Evolutionary conservation across 495 filamentous ascomycete genomes (phyloP).

Genomic region (Hypomontagnella submonticulosa): DNA sequence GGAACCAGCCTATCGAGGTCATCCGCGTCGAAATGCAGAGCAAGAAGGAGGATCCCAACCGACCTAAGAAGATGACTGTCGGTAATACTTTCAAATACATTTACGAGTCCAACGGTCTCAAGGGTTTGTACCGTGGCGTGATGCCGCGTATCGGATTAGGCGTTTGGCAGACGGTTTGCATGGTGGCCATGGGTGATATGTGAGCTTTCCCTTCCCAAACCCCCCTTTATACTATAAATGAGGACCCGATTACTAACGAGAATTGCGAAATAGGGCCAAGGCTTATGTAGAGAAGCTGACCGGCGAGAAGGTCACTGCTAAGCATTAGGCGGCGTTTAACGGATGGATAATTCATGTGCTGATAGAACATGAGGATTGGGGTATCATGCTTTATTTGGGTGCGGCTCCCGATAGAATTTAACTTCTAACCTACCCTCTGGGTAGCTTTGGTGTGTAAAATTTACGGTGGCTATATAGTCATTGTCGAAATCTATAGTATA

Average conservation of each 20-base stretch:
- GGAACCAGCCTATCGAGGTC: conserved; percentile 99
- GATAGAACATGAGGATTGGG: conserved; percentile 26
- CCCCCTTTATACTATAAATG: background rate
- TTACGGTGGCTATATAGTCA: conserved; percentile 1
- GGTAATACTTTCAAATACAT: conserved; percentile 93
- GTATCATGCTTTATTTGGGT: conserved; percentile 15
- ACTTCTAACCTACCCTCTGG: conserved; percentile 5
- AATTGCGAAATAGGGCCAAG: conserved; percentile 77
- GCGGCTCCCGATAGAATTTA: conserved; percentile 13
- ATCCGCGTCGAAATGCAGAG: conserved; percentile 99
- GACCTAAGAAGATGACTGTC: conserved; percentile 98
- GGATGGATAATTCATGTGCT: conserved; percentile 30
- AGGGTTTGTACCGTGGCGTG: conserved; percentile 95
- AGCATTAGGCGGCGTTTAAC: conserved; percentile 77
- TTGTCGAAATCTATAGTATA: conserved; percentile 19
- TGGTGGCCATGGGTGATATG: conserved; percentile 99
- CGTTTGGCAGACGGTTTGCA: conserved; percentile 99
- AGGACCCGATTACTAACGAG: conserved; percentile 36
- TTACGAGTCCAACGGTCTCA: conserved; percentile 86
- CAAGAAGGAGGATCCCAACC: conserved; percentile 96
- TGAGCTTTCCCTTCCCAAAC: conserved; percentile 62
- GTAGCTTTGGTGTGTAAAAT: conserved; percentile 2
- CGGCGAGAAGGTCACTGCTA: conserved; percentile 91
- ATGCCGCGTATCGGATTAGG: conserved; percentile 92
- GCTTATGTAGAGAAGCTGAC: conserved; percentile 97